Evolutionary conservation across 345 rosid genomes (phyloP), one percentile per base, ranked within the genome.

Genomic region (Gynandropsis gynandra): DNA sequence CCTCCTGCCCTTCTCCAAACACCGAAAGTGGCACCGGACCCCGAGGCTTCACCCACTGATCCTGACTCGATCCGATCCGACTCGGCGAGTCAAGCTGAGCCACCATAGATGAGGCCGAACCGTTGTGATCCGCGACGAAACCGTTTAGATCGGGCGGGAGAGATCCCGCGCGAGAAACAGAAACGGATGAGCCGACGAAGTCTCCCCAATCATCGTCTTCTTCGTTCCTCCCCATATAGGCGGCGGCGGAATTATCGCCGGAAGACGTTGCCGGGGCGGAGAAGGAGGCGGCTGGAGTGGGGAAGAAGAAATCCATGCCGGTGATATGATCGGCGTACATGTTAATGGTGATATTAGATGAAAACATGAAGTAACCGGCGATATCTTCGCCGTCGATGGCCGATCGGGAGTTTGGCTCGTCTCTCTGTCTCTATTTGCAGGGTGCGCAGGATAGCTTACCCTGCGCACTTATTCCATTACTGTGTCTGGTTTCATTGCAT

Each of bases 11-110:
- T 44, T 76, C 84, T 47, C 98, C 96, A 57, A 90, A 90, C 7
- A 86, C 67, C 34, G 96, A 86, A n/a, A 90, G 68, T 52, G 96
- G 96, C 62, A 90, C 65, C 20, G 89, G 89, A 58, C 95, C 89
- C 18, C 55, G 52, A 7, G 74, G 73, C 64, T 61, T 81, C 46
- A 19, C 47, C 80, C 82, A 68, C 58, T 13, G 64, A 58, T 17
- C 13, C 32, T 48, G 65, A 49, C 1, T 42, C 35, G 80, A 62
- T 1, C 59, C 66, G 46, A 50, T 62, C 43, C 64, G 61, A 51
- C 58, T 54, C n/a, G 72, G 76, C 35, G 78, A 68, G 9, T 47
- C 74, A 4, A 67, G 52, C 45, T 42, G 29, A 24, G 29, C 29
- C 29, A 24, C 29, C 29, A 24, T 5, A 2, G 29, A 2, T 5